Base-by-base conservation (phyloP, 345 rosid species). In the Citrus hindsii region DNA sequence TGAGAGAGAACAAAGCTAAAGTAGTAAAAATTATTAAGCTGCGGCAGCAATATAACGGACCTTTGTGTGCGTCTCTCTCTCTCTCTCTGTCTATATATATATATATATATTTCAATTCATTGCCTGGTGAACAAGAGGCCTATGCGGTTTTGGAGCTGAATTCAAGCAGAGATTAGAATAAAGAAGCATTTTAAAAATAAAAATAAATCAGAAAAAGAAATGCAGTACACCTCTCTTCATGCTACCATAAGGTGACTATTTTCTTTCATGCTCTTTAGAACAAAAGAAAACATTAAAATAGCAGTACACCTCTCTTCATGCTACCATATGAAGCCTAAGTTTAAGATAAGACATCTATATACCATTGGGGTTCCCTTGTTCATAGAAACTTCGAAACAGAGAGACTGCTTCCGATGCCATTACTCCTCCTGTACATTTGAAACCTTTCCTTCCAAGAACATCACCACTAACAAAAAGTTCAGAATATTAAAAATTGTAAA, bases 301-400 rank as follows among this genome's bases (percentile, higher is more conserved):
- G 18, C 51, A 46, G 18, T 12, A 42, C 10, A 69, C 27, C 24
- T 58, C 58, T 6, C 5, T 33, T 51, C 60, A 66, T 58, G 64
- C 64, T 19, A 22, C 53, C 61, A 37, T n/a, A 37, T 25, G 55
- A 37, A 46, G 71, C 24, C 28, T 64, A 51, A 25, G 51, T 61
- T 42, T 3, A 5, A 21, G 60, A 48, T 2, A 25, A 46, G 37
- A 35, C 37, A 5, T 35, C 37, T 35, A 24, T 85, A 71, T 85
- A 94, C 97, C 97, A 70, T 93, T 93, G 37, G 97, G 97, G 81
- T 91, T 94, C 77, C 97, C 97, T 79, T 90, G 94, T 79, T 94
- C 97, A 76, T 94, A 92, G 83, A 92, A 94, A 81, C 82, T 83
- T 80, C 88, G 85, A 62, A 92, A 82, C 46, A 92, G 93, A 77